phyloP scores from a whole-genome alignment of 257 asterid genomes.

The Oldenlandia corymbosa region DNA sequence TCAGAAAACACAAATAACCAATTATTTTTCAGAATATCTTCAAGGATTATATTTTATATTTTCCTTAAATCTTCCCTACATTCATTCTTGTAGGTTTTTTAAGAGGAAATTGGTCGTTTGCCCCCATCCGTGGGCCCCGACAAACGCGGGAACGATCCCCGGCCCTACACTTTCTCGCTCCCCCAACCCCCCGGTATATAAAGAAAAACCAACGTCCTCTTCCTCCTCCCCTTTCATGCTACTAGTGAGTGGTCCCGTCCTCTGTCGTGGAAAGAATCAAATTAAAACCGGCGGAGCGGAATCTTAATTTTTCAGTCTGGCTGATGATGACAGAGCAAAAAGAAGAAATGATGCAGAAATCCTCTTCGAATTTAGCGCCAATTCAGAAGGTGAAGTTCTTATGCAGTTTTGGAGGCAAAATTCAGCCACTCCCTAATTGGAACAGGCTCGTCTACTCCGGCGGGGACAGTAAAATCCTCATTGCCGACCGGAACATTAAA shows the following conservation, averaged over 20 bases:
- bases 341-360: not conserved
- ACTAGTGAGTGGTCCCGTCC: too few species aligned
- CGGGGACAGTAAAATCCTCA: conserved; percentile 74
- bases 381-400: conserved; percentile 42
- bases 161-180: not conserved
- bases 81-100: too few species aligned
- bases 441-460: conserved; percentile 62
- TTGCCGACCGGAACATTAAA: conserved; percentile 50
- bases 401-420: conserved; percentile 80
- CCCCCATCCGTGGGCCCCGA: not conserved
- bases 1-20: too few species aligned
- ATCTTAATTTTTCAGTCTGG: not conserved
- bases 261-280: too few species aligned
- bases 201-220: not conserved
- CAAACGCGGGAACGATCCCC: not conserved
- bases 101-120: not conserved
- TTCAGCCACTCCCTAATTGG: conserved; percentile 47
- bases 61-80: too few species aligned
- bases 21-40: too few species aligned
- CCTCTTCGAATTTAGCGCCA: not conserved
- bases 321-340: not conserved
- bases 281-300: not conserved
- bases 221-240: not conserved
- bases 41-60: too few species aligned
- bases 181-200: not conserved